Evolutionary conservation across 495 filamentous ascomycete species (phyloP).

Genomic region (Xylaria telfairii): DNA sequence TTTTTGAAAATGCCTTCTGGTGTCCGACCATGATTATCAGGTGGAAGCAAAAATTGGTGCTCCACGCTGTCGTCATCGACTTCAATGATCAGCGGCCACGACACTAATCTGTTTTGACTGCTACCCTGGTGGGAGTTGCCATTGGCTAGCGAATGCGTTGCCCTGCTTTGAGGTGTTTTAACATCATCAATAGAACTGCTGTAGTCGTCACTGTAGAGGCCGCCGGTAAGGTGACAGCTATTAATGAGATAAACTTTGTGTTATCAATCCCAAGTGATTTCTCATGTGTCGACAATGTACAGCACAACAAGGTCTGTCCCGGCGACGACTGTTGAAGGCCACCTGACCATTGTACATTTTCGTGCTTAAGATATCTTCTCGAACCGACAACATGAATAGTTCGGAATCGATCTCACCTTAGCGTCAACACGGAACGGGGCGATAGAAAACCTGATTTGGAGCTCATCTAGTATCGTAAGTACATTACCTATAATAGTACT

Average conservation of each 20-base stretch:
- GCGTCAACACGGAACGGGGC: not conserved
- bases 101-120: slow-evolving; percentile 14
- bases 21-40: not conserved
- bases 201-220: not conserved
- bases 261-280: not conserved
- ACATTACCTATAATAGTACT: too few relatives aligned
- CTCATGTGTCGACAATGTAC: not conserved
- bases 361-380: too few relatives aligned
- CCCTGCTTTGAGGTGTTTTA: slow-evolving; percentile 6
- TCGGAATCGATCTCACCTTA: not conserved
- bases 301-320: not conserved
- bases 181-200: not conserved
- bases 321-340: not conserved
- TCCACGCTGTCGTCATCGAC: slow-evolving; percentile 20
- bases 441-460: slow-evolving; percentile 12
- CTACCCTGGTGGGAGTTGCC: not conserved
- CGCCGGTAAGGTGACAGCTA: not conserved
- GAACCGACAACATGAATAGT: not conserved
- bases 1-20: not conserved
- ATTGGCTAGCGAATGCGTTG: slow-evolving; percentile 19
- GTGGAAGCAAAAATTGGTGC: not conserved
- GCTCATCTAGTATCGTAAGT: not conserved
- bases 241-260: not conserved
- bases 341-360: not conserved
- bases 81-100: slow-evolving; percentile 20